Evolutionary conservation across 1,284 basidiomycete genomes (phyloP).

Genomic region (Ceratobasidium sp.): DNA sequence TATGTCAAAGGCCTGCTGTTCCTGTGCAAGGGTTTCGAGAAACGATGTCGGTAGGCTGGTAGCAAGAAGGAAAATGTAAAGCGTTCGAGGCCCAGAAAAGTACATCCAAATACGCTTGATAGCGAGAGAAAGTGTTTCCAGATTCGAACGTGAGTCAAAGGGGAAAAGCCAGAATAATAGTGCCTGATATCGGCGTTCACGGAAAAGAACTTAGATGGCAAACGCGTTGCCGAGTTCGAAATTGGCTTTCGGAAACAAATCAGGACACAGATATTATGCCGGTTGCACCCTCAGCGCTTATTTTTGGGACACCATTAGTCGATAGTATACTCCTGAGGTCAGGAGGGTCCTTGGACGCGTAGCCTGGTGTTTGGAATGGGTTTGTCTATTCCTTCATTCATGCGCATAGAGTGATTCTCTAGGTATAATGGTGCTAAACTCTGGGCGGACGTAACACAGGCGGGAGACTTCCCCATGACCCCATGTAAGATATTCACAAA

Average conservation of each 20-base stretch:
- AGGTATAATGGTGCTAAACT: too few species aligned
- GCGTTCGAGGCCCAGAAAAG: neutral
- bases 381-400: neutral
- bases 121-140: neutral
- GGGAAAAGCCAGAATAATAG: too few species aligned
- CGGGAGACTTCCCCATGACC: too few species aligned
- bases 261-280: neutral
- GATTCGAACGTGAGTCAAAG: too few species aligned
- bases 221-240: neutral
- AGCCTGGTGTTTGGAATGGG: neutral
- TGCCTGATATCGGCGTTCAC: too few species aligned
- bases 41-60: neutral
- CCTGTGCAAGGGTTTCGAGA: neutral
- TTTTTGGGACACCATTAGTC: too few species aligned
- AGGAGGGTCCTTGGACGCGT: too few species aligned
- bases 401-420: too few species aligned
- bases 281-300: neutral
- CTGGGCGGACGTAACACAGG: too few species aligned
- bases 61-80: neutral
- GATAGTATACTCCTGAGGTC: too few species aligned
- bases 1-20: neutral
- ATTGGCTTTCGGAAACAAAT: neutral
- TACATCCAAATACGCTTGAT: slow-evolving; percentile 3
- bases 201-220: too few species aligned
- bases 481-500: neutral